These are phyloP conservation scores for Cryptococcus sp. DNA, from an alignment of 1,284 basidiomycete genomes.

Conservation along the genomic window DNA sequence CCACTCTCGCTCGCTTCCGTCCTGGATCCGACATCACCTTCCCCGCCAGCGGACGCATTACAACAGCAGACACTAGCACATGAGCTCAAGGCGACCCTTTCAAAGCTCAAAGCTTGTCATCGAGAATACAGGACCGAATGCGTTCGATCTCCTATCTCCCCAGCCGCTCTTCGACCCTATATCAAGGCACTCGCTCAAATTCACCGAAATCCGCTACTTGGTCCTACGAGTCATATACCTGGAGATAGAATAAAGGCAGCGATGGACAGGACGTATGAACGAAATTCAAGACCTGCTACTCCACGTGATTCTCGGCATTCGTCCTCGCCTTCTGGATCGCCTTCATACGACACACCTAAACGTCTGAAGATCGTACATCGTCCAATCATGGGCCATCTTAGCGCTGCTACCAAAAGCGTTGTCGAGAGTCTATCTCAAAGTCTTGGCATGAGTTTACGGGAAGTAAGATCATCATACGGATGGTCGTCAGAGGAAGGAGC, in stretches of 20 bases:
- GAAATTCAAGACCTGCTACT: conserved; percentile 1
- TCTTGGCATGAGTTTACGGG: background rate
- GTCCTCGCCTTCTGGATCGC: background rate
- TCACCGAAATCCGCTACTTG: conserved; percentile 38
- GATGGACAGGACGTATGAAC: conserved; percentile 21
- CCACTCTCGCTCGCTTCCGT: conserved; percentile 30
- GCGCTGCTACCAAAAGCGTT: background rate
- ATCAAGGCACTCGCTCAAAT: conserved; percentile 26
- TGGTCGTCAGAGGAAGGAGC: background rate
- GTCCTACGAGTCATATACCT: conserved; percentile 35
- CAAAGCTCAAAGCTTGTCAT: conserved; percentile 12
- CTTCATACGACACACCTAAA: background rate
- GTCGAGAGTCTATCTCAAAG: background rate
- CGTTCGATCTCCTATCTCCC: conserved; percentile 11
- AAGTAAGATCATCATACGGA: background rate
- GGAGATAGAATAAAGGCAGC: conserved; percentile 41
- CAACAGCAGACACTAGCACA: conserved; percentile 21
- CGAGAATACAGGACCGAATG: conserved; percentile 24
- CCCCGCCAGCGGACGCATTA: background rate
- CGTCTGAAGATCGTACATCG: too few relatives aligned
- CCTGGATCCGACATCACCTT: conserved; percentile 7
- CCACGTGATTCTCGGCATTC: background rate
- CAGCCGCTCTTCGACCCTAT: conserved; percentile 15
- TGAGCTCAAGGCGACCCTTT: conserved; percentile 17
- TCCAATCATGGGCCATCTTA: background rate